A percentile compares a stretch with the other conserved stretches of the same genome.
Evolutionary conservation across 768 basidiomycete genomes (phyloP).

Genomic region (Glaciozyma antarctica): DNA sequence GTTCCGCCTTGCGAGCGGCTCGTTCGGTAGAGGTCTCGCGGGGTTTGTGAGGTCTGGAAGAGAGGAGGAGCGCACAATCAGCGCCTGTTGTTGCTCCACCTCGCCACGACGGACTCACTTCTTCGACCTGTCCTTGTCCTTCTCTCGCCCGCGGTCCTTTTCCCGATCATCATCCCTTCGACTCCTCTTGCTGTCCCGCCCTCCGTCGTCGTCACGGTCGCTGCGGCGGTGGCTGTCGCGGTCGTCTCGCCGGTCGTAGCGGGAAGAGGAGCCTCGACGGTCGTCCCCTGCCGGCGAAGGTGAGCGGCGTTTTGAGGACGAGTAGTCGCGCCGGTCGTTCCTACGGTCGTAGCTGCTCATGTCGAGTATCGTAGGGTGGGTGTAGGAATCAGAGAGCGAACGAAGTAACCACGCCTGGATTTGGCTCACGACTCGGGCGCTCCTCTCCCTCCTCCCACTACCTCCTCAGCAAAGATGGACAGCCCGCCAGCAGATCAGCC

Average conservation of each 20-base stretch:
- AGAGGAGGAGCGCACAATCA: neutral
- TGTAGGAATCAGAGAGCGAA: too few species aligned
- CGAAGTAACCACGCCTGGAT: too few species aligned
- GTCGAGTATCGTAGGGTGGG: too few species aligned
- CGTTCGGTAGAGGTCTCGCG: constrained; percentile 81
- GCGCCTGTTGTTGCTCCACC: neutral
- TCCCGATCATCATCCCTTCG: constrained; percentile 37
- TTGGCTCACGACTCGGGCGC: too few species aligned
- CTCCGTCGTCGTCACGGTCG: constrained; percentile 14
- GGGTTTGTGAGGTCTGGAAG: constrained; percentile 49
- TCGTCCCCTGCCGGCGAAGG: neutral
- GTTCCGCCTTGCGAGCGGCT: constrained; percentile 75
- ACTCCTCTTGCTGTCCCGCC: constrained; percentile 14
- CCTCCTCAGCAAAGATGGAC: too few species aligned
- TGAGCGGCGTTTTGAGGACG: neutral
- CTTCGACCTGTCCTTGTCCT: constrained; percentile 42
- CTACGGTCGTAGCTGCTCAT: neutral
- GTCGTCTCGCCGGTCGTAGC: constrained; percentile 4
- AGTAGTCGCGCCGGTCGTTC: neutral
- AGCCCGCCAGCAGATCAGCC: too few species aligned
- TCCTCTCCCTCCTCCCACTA: too few species aligned
- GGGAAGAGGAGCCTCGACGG: neutral
- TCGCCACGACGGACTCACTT: constrained; percentile 42
- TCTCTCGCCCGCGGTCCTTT: constrained; percentile 44
- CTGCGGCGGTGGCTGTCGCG: constrained; percentile 22